Conservation (phyloP, 1,139 yeast species). For the Kodamaea arcana region DNA sequence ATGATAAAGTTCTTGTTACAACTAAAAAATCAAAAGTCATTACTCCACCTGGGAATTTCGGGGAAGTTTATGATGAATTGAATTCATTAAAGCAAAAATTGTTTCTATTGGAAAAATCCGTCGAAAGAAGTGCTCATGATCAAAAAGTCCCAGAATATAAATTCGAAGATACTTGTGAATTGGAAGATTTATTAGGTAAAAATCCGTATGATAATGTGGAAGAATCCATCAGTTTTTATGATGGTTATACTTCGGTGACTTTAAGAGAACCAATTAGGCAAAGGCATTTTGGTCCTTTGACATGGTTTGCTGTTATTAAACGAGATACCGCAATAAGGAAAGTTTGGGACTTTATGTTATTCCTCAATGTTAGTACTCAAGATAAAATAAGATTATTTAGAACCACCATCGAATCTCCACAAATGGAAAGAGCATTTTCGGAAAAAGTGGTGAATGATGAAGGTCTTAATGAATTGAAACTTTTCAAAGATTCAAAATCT, state of each 20-base stretch:
- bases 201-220: conserved; percentile 16
- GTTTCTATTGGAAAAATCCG: conserved; percentile 10
- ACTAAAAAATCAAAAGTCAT: not conserved
- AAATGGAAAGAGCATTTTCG: conserved; percentile 10
- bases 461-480: conserved; percentile 11
- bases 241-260: conserved; percentile 26
- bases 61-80: conserved; percentile 16
- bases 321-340: conserved; percentile 19
- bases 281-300: conserved; percentile 29
- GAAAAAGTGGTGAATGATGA: conserved; percentile 11
- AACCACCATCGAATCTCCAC: conserved; percentile 6
- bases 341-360: conserved; percentile 17
- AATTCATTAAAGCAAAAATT: conserved; percentile 15
- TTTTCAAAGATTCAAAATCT: conserved; percentile 1
- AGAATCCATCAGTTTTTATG: conserved; percentile 32
- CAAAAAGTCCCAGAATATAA: not conserved
- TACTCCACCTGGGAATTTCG: conserved; percentile 1
- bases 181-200: conserved; percentile 4
- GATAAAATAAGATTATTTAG: conserved; percentile 3
- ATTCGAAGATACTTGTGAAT: not conserved
- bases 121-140: conserved; percentile 3
- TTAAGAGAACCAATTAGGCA: conserved; percentile 21
- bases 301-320: conserved; percentile 31
- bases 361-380: conserved; percentile 3
- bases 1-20: not conserved